These are phyloP conservation scores for Russula compacta DNA, from an alignment of 768 basidiomycete species.

Conservation along the genomic window DNA sequence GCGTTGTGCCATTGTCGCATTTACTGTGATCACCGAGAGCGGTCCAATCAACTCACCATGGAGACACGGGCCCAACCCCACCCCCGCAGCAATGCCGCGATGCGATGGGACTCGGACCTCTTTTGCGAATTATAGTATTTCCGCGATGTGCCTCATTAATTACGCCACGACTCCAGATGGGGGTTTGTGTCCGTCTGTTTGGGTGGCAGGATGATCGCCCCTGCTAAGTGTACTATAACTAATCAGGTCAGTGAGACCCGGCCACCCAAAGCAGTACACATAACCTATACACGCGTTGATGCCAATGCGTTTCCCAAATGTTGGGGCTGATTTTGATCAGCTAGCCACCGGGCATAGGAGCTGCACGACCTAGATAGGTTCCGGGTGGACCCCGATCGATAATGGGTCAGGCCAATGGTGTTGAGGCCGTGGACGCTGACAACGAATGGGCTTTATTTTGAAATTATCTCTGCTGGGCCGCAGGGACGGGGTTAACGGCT, in stretches of 20 bases:
- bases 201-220: constrained; percentile 4
- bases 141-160: constrained; percentile 5
- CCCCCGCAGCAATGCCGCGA: constrained; percentile 11
- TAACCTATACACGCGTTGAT: background rate
- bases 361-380: background rate
- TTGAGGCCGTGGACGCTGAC: background rate
- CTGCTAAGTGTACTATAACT: constrained; percentile 2
- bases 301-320: constrained; percentile 10
- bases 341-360: background rate
- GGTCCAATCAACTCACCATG: constrained; percentile 12
- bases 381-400: constrained; percentile 11
- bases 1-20: constrained; percentile 9
- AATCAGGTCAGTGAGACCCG: constrained; percentile 1
- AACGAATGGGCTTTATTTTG: background rate
- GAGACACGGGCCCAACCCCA: constrained; percentile 7
- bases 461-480: background rate
- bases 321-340: constrained; percentile 13
- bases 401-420: background rate
- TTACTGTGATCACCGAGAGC: constrained; percentile 15
- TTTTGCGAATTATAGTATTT: background rate
- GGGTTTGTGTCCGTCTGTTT: background rate
- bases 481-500: constrained; percentile 4
- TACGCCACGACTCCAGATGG: constrained; percentile 1
- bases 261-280: background rate
- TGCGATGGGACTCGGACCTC: constrained; percentile 1